These are phyloP conservation scores for Besnoitia besnoiti DNA, from an alignment of 169 alveolate genomes.

Conservation along the genomic window DNA sequence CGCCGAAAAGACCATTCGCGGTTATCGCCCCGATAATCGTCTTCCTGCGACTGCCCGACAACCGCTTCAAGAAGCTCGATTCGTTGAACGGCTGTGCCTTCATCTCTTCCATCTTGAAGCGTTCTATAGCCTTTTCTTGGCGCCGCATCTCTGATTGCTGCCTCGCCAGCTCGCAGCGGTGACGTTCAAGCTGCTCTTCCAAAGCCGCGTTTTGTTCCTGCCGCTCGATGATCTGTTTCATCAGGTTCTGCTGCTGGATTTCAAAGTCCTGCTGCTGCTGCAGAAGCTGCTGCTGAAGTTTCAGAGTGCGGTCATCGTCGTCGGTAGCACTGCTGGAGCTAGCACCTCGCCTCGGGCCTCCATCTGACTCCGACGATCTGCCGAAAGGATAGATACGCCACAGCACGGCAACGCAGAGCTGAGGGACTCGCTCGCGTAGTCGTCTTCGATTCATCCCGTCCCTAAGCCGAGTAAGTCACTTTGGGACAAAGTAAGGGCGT, in stretches of 20 bases:
- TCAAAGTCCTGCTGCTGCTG: not conserved
- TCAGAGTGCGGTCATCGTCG: not conserved
- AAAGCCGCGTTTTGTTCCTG: not conserved
- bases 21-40: not conserved
- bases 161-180: not conserved
- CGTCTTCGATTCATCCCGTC: no score
- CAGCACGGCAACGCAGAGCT: no score
- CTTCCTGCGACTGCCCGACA: not conserved
- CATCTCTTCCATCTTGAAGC: not conserved
- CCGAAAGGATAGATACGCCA: no score
- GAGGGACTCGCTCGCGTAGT: no score
- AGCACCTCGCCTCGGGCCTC: no score
- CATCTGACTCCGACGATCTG: no score
- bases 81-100: not conserved
- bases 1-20: not conserved
- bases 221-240: not conserved
- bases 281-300: not conserved
- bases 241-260: not conserved
- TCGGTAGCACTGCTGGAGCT: no score
- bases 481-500: no score
- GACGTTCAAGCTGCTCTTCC: not conserved
- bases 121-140: not conserved
- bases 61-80: not conserved
- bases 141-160: not conserved
- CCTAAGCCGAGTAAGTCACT: no score